Conservation (phyloP, 768 basidiomycete species). For the Boletus speciosus region DNA sequence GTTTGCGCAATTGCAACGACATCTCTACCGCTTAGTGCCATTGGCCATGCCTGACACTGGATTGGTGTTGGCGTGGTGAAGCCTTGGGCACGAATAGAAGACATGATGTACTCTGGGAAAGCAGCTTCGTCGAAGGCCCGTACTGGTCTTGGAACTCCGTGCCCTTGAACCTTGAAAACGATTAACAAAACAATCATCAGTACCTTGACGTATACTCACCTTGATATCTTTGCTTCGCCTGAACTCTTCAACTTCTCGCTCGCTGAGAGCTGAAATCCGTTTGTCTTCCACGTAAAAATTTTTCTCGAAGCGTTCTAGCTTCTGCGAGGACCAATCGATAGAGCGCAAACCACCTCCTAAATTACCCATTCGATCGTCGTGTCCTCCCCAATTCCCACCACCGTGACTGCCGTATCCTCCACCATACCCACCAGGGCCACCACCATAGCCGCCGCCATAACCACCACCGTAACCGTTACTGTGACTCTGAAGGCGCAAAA, state of each 20-base stretch:
- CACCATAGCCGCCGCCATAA: conserved; percentile 32
- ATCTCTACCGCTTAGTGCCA: conserved; percentile 93
- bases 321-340: conserved; percentile 79
- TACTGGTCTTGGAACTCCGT: conserved; percentile 83
- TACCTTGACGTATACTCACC: conserved; percentile 37
- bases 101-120: conserved; percentile 95
- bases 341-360: conserved; percentile 79
- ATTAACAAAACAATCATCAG: neutral
- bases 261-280: conserved; percentile 69
- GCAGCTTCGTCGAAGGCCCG: conserved; percentile 90
- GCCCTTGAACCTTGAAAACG: conserved; percentile 74
- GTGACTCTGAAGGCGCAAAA: conserved; percentile 21
- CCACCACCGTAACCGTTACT: conserved; percentile 36
- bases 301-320: conserved; percentile 89
- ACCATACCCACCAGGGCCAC: conserved; percentile 14
- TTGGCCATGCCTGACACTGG: conserved; percentile 99
- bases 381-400: conserved; percentile 34
- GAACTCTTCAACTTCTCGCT: conserved; percentile 89
- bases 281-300: conserved; percentile 96
- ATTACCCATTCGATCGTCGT: conserved; percentile 68
- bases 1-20: conserved; percentile 97
- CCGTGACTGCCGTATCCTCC: conserved; percentile 31
- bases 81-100: conserved; percentile 90
- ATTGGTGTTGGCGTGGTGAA: conserved; percentile 91
- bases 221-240: conserved; percentile 82